Evolutionary conservation across 768 basidiomycete genomes (phyloP).

Genomic region (Tricholoma furcatifolium): DNA sequence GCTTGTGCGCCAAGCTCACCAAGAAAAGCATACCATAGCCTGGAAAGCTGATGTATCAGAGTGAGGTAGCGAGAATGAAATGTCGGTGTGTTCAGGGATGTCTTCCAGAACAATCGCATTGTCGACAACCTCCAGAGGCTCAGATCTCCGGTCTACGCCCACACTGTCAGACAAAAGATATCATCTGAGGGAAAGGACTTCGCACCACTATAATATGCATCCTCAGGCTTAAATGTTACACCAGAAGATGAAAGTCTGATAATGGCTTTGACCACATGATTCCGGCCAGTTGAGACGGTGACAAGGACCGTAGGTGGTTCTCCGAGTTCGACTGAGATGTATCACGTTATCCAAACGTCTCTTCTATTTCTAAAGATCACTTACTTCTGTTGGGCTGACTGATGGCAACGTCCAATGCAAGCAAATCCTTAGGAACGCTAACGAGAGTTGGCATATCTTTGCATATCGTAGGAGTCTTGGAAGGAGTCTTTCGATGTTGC

Average conservation of each 20-base stretch:
- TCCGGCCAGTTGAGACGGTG: slow-evolving; percentile 65
- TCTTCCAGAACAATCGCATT: slow-evolving; percentile 47
- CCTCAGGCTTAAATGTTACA: slow-evolving; percentile 46
- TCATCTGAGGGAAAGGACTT: slow-evolving; percentile 6
- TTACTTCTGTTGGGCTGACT: slow-evolving; percentile 53
- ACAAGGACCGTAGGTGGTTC: slow-evolving; percentile 52
- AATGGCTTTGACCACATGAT: slow-evolving; percentile 52
- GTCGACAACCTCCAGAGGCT: slow-evolving; percentile 35
- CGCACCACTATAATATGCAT: slow-evolving; percentile 41
- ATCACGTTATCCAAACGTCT: background rate
- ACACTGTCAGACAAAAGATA: background rate
- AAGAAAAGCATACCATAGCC: slow-evolving; percentile 49
- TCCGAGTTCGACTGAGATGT: slow-evolving; percentile 61
- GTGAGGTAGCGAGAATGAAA: slow-evolving; percentile 63
- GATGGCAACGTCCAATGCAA: slow-evolving; percentile 63
- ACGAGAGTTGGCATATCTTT: slow-evolving; percentile 44
- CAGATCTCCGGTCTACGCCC: slow-evolving; percentile 15
- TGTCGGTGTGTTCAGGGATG: slow-evolving; percentile 41
- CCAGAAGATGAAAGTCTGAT: slow-evolving; percentile 56
- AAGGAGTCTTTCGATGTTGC: slow-evolving; percentile 42
- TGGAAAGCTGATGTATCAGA: slow-evolving; percentile 60
- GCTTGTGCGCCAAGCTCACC: background rate
- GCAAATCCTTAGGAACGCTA: slow-evolving; percentile 59
- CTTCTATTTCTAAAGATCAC: slow-evolving; percentile 1
- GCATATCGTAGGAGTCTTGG: slow-evolving; percentile 23